A percentile compares a stretch with the other conserved stretches of the same genome.
phyloP scores from a whole-genome alignment of 345 rosid genomes.

The Brassica juncea region DNA sequence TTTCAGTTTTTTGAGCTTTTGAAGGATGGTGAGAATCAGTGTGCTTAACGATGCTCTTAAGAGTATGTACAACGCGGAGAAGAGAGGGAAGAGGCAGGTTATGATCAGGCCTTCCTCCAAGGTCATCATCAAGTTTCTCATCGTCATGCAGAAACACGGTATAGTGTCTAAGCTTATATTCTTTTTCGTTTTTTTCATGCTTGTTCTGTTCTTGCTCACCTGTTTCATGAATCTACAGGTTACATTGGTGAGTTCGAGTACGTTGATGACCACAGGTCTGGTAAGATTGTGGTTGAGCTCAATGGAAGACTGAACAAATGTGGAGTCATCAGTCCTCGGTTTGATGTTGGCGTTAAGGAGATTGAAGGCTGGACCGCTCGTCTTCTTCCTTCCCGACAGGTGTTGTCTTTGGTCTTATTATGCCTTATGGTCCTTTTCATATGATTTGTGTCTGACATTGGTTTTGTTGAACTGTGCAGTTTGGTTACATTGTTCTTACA shows the following conservation, averaged over 20 bases:
- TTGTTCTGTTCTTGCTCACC: not conserved
- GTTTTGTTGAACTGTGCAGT: slow-evolving; percentile 40
- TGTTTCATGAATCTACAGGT: slow-evolving; percentile 42
- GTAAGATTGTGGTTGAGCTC: slow-evolving; percentile 77
- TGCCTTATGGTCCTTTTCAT: not conserved
- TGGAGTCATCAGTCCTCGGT: slow-evolving; percentile 85
- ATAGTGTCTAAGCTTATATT: not conserved
- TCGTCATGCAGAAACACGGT: slow-evolving; percentile 92
- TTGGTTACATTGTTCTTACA: slow-evolving; percentile 76
- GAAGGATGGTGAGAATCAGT: slow-evolving; percentile 42
- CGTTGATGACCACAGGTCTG: slow-evolving; percentile 85
- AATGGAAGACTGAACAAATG: slow-evolving; percentile 83
- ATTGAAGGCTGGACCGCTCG: slow-evolving; percentile 90
- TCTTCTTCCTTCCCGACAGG: slow-evolving; percentile 87
- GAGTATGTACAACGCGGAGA: slow-evolving; percentile 41
- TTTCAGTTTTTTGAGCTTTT: slow-evolving; percentile 13
- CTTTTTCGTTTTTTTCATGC: not conserved
- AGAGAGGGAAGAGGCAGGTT: slow-evolving; percentile 40
- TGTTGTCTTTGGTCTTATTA: slow-evolving; percentile 11
- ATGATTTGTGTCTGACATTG: not conserved
- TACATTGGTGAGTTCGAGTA: slow-evolving; percentile 83
- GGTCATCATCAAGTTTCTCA: slow-evolving; percentile 47
- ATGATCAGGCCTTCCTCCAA: slow-evolving; percentile 43
- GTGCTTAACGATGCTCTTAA: slow-evolving; percentile 36
- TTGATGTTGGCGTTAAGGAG: slow-evolving; percentile 82